Evolutionary conservation across 495 filamentous ascomycete genomes (phyloP), one percentile per base, ranked within the genome.

Genomic region (Talaromyces wortmannii): DNA sequence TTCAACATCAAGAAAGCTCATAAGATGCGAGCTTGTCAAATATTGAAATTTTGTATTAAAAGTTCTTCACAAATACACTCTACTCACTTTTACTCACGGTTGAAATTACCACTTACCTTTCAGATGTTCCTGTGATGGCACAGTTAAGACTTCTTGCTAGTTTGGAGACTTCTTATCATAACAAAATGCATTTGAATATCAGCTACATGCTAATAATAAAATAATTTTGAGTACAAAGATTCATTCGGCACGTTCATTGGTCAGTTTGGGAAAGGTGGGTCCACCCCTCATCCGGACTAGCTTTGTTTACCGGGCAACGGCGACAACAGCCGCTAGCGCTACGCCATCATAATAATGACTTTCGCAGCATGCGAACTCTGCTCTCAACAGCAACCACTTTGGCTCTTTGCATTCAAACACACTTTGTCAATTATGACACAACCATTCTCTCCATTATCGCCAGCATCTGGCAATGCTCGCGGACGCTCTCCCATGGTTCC

Each of bases 291-390:
- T 59, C 23, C 11, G 62, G 68, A 6, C 60, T 73, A 70, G 65
- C 57, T 68, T 65, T 72, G 70, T 76, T 75, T 74, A 73, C 65
- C 48, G 55, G 63, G 70, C 69, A 74, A 75, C 72, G 50, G 58
- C 57, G 46, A 58, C 60, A 57, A 43, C 51, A 55, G 13, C 1
- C 8, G 13, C 13, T 40, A 13, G 36, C 13, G 23, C 23, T n/a
- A n/a, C 23, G 23, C 63, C 65, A 62, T 48, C 55, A 61, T 33
- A 57, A 58, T 61, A 62, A 64, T 59, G 57, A 60, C 55, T 54
- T 30, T 45, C 36, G 42, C 23, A 23, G 23, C 23, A 45, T n/a
- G 42, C 48, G 36, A 57, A 4, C 36, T 44, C 30, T 51, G 47
- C 23, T 36, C 30, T 15, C 29, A 6, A 48, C 45, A 36, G 16